Base-by-base conservation (phyloP, 140 eudicot genomes). In the Bidens hawaiensis region DNA sequence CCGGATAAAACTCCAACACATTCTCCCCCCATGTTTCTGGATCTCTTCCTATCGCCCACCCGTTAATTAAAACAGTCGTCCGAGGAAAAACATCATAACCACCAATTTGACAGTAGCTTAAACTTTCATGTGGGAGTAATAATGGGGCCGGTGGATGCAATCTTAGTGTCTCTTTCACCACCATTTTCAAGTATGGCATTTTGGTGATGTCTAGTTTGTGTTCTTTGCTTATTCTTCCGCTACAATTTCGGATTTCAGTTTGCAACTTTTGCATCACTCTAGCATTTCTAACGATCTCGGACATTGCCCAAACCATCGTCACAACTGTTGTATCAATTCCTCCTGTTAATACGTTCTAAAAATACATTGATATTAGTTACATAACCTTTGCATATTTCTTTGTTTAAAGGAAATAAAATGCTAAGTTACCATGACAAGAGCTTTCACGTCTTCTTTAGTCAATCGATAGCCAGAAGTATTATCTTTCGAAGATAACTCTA, bases 71-170 rank as follows among this genome's bases (percentile, higher is more conserved):
- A 16, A 47, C 68, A 11, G 17, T 31, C 6, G 75, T 59, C 4
- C 6, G 3, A 15, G 45, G 61, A 1, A 48, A 24, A 5, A 60
- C 46, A 3, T 36, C 36, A 19, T 70, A 70, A 5, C 69, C 76
- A 3, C 55, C 55, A 18, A 61, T 17, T 18, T 61, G 26, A 15
- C 46, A 24, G 8, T 61, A 14, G 69, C 69, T 60, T 24, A 70
- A 36, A 62, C 63, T 16, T 70, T 49, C 76, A 18, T 18, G 69
- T 6, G 69, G 64, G 8, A 70, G 0, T 47, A 70, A 40, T 6
- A 70, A 61, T 7, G 76, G 76, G 1, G 69, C 69, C 1, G 76
- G 69, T 0, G 76, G 24, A 47, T 70, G 76, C 47, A 70, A 25
- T 50, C 76, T 16, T 46, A 69, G 17, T 0, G 68, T 59, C 61